These are phyloP conservation scores for Lodderomyces beijingensis DNA, from an alignment of 1,139 yeast genomes.

Conservation along the genomic window DNA sequence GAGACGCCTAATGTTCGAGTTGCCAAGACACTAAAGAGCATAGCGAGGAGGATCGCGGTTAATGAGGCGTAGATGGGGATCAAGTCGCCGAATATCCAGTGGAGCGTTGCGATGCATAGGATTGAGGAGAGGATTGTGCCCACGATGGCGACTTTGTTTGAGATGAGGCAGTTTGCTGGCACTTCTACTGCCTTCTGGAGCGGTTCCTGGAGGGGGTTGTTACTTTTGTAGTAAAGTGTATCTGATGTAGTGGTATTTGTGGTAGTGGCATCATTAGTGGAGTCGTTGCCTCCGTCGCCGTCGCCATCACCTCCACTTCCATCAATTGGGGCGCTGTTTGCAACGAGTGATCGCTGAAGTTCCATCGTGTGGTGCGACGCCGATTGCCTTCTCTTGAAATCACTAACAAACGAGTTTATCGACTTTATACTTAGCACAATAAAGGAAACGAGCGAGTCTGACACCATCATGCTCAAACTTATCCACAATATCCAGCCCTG, in stretches of 20 bases:
- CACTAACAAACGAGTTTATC: slow-evolving; percentile 11
- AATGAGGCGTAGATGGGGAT: slow-evolving; percentile 70
- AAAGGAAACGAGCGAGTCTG: slow-evolving; percentile 84
- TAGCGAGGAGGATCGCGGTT: slow-evolving; percentile 68
- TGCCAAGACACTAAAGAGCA: slow-evolving; percentile 76
- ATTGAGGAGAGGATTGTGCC: slow-evolving; percentile 68
- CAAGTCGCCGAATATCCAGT: slow-evolving; percentile 61
- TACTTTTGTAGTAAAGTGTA: neutral
- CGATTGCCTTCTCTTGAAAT: slow-evolving; percentile 4
- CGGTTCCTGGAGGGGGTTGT: neutral
- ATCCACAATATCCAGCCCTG: slow-evolving; percentile 99
- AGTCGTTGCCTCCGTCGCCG: neutral
- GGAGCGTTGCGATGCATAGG: slow-evolving; percentile 61
- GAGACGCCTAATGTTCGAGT: slow-evolving; percentile 96
- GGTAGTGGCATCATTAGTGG: neutral
- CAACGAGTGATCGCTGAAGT: slow-evolving; percentile 10
- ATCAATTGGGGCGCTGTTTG: neutral
- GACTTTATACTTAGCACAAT: slow-evolving; percentile 56
- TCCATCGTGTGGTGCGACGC: slow-evolving; percentile 8
- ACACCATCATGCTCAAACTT: slow-evolving; percentile 88
- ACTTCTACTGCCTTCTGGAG: slow-evolving; percentile 12
- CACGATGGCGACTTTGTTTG: slow-evolving; percentile 43
- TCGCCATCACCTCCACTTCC: slow-evolving; percentile 1
- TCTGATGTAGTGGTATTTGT: slow-evolving; percentile 11
- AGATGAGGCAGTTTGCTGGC: slow-evolving; percentile 43